Evolutionary conservation across 805 yeast genomes (phyloP).

Genomic region (Candida germanica): DNA sequence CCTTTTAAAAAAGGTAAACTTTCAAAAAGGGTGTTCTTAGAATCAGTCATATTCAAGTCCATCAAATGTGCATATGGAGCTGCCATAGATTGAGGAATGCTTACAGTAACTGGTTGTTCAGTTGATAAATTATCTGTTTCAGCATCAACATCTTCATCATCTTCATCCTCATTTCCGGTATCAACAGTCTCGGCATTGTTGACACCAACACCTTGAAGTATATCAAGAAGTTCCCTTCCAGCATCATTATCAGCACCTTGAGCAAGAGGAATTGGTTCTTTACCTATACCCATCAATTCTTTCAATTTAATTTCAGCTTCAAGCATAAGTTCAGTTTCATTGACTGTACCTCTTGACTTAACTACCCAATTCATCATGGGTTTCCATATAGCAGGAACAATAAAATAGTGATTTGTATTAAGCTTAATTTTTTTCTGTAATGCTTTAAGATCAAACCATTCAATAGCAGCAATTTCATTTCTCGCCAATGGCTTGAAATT

Average conservation of each 20-base stretch:
- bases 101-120: constrained; percentile 10
- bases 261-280: constrained; percentile 10
- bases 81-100: constrained; percentile 17
- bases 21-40: constrained; percentile 15
- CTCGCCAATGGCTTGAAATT: constrained; percentile 79
- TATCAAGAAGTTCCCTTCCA: constrained; percentile 71
- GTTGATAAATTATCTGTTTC: constrained; percentile 1
- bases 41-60: constrained; percentile 27
- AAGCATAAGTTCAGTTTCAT: constrained; percentile 57
- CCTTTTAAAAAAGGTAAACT: constrained; percentile 8
- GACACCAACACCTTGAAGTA: constrained; percentile 45
- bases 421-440: constrained; percentile 41
- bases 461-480: constrained; percentile 80
- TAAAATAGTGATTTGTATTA: constrained; percentile 37
- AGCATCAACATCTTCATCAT: background rate
- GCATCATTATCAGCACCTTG: constrained; percentile 46
- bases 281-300: constrained; percentile 55
- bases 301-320: constrained; percentile 67
- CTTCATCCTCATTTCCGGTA: constrained; percentile 3
- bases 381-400: constrained; percentile 48
- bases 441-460: constrained; percentile 66
- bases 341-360: constrained; percentile 42
- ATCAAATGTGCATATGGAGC: constrained; percentile 15
- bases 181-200: constrained; percentile 3
- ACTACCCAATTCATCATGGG: constrained; percentile 55